These are phyloP conservation scores for Colletotrichum sp. DNA, from an alignment of 2,329 filamentous ascomycete genomes.

Conservation along the genomic window DNA sequence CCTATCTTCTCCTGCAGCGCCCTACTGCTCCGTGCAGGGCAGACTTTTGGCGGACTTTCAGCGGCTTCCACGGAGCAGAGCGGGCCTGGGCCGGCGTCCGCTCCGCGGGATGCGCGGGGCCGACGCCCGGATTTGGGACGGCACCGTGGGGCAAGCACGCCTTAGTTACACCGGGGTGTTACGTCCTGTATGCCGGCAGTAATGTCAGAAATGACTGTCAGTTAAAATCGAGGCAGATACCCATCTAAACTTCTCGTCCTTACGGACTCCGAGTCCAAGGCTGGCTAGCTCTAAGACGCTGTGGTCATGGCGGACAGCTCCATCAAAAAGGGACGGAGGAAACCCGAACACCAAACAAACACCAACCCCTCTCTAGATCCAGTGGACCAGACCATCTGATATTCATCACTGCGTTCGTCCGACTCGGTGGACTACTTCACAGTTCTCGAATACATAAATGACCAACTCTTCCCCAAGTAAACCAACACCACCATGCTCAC, in stretches of 20 bases:
- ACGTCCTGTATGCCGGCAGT: too few species aligned
- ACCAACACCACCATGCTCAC: rapidly evolving
- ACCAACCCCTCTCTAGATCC: rapidly evolving
- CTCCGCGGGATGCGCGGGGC: background rate
- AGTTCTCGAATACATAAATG: background rate
- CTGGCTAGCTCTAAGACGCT: too few species aligned
- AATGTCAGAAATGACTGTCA: too few species aligned
- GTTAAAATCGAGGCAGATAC: too few species aligned
- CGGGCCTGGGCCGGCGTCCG: background rate
- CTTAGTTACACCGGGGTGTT: background rate
- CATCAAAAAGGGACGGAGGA: background rate
- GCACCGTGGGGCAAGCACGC: too few species aligned
- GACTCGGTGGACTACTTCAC: background rate
- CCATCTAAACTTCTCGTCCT: background rate
- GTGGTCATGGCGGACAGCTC: background rate
- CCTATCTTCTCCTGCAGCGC: background rate
- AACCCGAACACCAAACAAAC: background rate
- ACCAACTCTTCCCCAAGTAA: background rate
- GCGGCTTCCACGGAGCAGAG: background rate
- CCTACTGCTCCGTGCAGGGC: background rate
- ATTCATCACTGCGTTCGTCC: background rate
- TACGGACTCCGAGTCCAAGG: background rate
- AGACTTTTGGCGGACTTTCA: background rate
- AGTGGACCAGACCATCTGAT: background rate
- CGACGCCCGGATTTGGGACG: background rate